Evolutionary conservation across 331 rosid genomes (phyloP).

Genomic region (Dryas integrifolia): DNA sequence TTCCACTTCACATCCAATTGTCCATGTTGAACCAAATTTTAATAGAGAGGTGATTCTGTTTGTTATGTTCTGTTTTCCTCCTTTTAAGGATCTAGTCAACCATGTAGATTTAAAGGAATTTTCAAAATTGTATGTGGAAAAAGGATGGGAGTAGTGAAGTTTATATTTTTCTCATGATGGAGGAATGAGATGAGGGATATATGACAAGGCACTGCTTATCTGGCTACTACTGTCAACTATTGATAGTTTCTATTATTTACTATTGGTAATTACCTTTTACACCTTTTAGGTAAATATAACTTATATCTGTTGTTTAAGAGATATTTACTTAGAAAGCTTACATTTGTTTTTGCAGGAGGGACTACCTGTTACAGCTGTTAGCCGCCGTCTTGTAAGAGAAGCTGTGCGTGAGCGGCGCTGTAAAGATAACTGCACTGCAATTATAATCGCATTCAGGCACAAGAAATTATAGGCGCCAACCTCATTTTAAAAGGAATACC

Average conservation of each 20-base stretch:
- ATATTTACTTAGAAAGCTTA: not conserved
- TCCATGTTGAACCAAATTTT: too few species aligned
- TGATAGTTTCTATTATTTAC: too few species aligned
- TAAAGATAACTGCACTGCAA: slow-evolving; percentile 89
- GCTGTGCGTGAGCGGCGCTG: slow-evolving; percentile 86
- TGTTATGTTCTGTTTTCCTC: not conserved
- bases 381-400: slow-evolving; percentile 78
- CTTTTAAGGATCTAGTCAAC: too few species aligned
- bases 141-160: too few species aligned
- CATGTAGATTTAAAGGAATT: too few species aligned
- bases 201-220: too few species aligned
- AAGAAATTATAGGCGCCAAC: slow-evolving; percentile 22
- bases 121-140: too few species aligned
- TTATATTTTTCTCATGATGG: too few species aligned
- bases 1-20: too few species aligned
- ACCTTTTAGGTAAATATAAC: not conserved
- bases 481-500: not conserved
- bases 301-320: not conserved
- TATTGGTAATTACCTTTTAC: too few species aligned
- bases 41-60: not conserved
- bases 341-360: slow-evolving; percentile 56
- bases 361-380: slow-evolving; percentile 51
- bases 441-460: slow-evolving; percentile 59
- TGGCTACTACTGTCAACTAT: too few species aligned
- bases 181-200: too few species aligned